Percentiles rank a stretch among this genome's conserved stretches.
Conservation (phyloP, 176 grass and related monocot species). For the Rhynchospora tenuis region DNA sequence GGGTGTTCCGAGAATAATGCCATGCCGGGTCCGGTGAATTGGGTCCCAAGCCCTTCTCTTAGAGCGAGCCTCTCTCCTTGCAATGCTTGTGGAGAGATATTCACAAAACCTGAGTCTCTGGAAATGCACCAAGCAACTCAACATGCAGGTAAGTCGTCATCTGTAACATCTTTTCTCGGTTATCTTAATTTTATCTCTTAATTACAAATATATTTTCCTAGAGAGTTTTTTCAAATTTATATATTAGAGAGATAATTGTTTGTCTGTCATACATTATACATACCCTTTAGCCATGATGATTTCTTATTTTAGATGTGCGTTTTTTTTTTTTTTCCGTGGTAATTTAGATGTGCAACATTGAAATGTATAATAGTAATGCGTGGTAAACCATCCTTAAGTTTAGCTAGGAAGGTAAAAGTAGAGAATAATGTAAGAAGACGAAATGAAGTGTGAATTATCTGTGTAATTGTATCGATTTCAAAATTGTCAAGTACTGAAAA, state of each 20-base stretch:
- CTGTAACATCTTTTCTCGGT: background rate
- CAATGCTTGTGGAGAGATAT: constrained; percentile 59
- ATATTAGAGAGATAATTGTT: background rate
- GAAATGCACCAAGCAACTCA: constrained; percentile 52
- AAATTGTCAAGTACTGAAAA: background rate
- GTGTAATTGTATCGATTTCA: background rate
- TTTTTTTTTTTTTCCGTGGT: too few relatives aligned
- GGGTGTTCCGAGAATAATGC: constrained; percentile 68
- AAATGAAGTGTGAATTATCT: background rate
- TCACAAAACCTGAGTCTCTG: constrained; percentile 54
- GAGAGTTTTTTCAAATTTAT: background rate
- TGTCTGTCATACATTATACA: background rate
- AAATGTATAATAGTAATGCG: background rate
- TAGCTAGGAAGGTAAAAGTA: background rate
- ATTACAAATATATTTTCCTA: background rate
- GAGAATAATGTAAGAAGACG: background rate
- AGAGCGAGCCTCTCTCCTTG: constrained; percentile 43
- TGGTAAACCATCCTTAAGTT: background rate
- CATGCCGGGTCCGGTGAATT: constrained; percentile 36
- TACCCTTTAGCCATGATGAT: too few relatives aligned
- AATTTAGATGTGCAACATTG: background rate
- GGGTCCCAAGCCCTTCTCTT: constrained; percentile 27
- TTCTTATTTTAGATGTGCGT: too few relatives aligned
- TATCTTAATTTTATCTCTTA: background rate
- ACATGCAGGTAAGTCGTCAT: constrained; percentile 55